Evolutionary conservation across 1,284 basidiomycete species (phyloP), one percentile per base, ranked within the genome.

Genomic region (Fistulina hepatica): DNA sequence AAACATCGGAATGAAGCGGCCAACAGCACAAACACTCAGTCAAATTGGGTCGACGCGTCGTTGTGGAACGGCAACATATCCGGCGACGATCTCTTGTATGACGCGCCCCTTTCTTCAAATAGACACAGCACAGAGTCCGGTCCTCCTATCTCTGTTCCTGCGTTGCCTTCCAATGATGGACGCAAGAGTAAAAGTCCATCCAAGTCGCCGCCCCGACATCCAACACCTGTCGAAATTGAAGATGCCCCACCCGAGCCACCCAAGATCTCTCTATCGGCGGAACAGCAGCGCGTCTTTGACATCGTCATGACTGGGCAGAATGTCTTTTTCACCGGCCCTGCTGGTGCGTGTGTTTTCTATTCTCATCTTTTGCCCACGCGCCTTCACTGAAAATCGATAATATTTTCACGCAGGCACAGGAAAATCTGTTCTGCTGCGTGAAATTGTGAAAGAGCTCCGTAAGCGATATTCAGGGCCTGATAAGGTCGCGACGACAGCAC

Each of bases 371-470:
- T 6, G 23, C 12, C 4, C 7, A 19, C 26, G 12, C 36, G 19
- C 7, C 11, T 22, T 19, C 3, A 10, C n/a, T 26, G 10, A 10
- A 10, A 26, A 9, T 20, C 33, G 11, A 20, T 20, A 13, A 7
- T 19, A 13, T 8, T 9, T 12, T 23, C 17, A 20, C 27, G 6
- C 11, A 88, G 90, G 90, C 43, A 92, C 90, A 2, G 91, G 90
- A 43, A 94, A 93, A 60, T 92, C 89, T 4, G 80, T 93, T 20
- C 68, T 93, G 2, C 64, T 94, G 2, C 71, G 82, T 4, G 78
- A 81, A 51, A 88, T 92, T 44, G 90, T 94, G 54, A 57, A 59
- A 22, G 58, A n/a, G n/a, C n/a, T n/a, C n/a, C n/a, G n/a, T n/a
- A n/a, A n/a, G n/a, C n/a, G n/a, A n/a, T 61, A 71, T 8, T 85